Evolutionary conservation across 2,329 filamentous ascomycete genomes (phyloP), one percentile per base, ranked within the genome.

Genomic region (Trichoderma sp.): DNA sequence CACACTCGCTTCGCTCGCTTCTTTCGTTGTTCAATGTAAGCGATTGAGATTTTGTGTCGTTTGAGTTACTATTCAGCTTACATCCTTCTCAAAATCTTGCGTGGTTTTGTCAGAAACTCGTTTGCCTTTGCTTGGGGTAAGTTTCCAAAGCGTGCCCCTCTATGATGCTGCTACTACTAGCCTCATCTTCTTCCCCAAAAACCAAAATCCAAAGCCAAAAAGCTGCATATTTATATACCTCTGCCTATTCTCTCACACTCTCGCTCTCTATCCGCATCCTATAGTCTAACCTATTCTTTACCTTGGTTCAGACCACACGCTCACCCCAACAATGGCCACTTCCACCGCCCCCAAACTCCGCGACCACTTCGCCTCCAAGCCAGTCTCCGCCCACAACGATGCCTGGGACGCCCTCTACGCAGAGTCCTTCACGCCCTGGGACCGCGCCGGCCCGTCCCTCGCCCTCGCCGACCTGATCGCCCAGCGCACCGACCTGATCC

Each of bases 381-480:
- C 77, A 37, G 75, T 80, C 65, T 69, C 79, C 27, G 71, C 77
- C 65, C 82, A 84, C 74, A 73, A 73, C 49, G 57, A 73, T 33
- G 74, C 72, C 65, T 88, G 86, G 86, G 79, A 85, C 72, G 75
- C 79, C 31, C 80, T 85, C 52, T 88, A 84, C 82, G 76, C 79
- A 57, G 77, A 83, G 27, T 73, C 77, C 43, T 79, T 74, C 73
- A 83, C 82, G 7, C 86, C 85, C n/a, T 88, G 86, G 86, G 87
- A 89, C 76, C 84, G 85, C 69, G 83, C 83, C 21, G 81, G 80
- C 21, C 84, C 86, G 5, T 87, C 83, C 53, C 76, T 83, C 67
- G 86, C 87, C 59, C 82, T 89, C n/a, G 76, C 81, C 56, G 87
- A 89, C 73, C 73, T 87, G 16, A 79, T 89, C 35, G 71, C 77